Evolutionary conservation across 306 rosid species (phyloP).

Genomic region (Malus asiatica): DNA sequence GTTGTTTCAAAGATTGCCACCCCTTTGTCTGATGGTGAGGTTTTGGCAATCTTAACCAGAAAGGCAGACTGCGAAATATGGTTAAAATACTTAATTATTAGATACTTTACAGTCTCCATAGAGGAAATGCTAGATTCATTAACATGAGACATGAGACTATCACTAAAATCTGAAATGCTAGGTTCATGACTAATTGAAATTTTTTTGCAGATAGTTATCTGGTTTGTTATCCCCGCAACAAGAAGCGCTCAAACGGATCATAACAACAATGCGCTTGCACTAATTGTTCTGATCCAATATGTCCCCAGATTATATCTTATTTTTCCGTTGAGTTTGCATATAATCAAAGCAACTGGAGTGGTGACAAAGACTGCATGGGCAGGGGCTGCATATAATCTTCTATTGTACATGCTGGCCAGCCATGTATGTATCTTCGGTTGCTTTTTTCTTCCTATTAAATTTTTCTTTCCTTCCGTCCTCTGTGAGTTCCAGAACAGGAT

Average conservation of each 20-base stretch:
- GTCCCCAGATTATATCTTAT: slow-evolving; percentile 92
- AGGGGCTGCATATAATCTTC: slow-evolving; percentile 94
- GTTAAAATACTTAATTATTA: not conserved
- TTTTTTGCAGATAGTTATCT: slow-evolving; percentile 74
- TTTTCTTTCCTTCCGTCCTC: slow-evolving; percentile 1
- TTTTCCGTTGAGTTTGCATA: slow-evolving; percentile 79
- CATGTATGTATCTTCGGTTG: slow-evolving; percentile 50
- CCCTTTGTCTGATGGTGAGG: not conserved
- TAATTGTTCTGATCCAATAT: slow-evolving; percentile 91
- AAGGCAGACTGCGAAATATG: not conserved
- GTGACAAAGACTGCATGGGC: slow-evolving; percentile 99
- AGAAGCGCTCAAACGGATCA: slow-evolving; percentile 58
- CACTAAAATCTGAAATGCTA: not conserved
- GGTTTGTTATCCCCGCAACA: slow-evolving; percentile 93
- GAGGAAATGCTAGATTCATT: not conserved
- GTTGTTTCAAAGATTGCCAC: not conserved
- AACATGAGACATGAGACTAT: not conserved
- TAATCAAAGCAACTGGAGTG: slow-evolving; percentile 92
- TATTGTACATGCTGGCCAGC: slow-evolving; percentile 94
- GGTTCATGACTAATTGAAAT: slow-evolving; percentile 16
- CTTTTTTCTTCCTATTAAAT: not conserved
- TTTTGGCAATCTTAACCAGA: not conserved
- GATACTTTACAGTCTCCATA: not conserved
- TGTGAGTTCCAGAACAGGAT: not conserved
- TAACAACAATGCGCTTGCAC: slow-evolving; percentile 89